Evolutionary conservation across 768 basidiomycete species (phyloP), one percentile per base, ranked within the genome.

Genomic region (Agaricus bisporus): DNA sequence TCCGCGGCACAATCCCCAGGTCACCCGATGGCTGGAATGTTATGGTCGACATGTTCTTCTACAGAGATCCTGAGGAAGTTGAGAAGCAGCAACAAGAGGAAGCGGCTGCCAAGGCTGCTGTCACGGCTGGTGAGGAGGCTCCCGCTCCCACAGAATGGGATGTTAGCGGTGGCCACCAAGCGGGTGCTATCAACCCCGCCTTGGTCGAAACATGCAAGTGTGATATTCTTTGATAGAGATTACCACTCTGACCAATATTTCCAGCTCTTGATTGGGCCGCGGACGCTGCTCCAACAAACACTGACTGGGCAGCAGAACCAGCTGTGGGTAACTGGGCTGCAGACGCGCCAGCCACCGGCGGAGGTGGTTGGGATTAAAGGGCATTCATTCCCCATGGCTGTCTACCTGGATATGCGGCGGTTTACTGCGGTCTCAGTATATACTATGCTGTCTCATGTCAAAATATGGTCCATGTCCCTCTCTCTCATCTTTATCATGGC

Each of bases 21-120:
- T 88, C 91, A 39, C 70, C 82, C 58, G 94, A 95, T 58, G 91
- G 89, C 64, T 99, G 97, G 97, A 90, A 86, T 69, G 88, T 97
- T 71, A 97, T 98, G 91, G 93, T 95, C 60, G 95, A 95, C 73
- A 88, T 95, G 87, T 95, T 95, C 88, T 94, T 98, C 86, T 98
- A 98, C 84, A 91, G 95, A 66, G 95, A 98, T 75, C 94, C 95
- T 57, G 95, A 99, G 70, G 97, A 99, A 74, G 90, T 98, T 62
- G 95, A 98, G 83, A 91, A 89, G 74, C 95, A 98, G 75, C 91
- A 93, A 68, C 86, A 90, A 66, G 95, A 93, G 68, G 92, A 91
- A 69, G 90, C 91, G 25, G 83, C 87, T 59, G 90, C 90, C 62
- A 94, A 94, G 73, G 77, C 81, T 59, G 78, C 81, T 57, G 82